A percentile compares a stretch with the other conserved stretches of the same genome.
Conservation (phyloP, 164 flowering plant species). For the Echeveria elegans region DNA sequence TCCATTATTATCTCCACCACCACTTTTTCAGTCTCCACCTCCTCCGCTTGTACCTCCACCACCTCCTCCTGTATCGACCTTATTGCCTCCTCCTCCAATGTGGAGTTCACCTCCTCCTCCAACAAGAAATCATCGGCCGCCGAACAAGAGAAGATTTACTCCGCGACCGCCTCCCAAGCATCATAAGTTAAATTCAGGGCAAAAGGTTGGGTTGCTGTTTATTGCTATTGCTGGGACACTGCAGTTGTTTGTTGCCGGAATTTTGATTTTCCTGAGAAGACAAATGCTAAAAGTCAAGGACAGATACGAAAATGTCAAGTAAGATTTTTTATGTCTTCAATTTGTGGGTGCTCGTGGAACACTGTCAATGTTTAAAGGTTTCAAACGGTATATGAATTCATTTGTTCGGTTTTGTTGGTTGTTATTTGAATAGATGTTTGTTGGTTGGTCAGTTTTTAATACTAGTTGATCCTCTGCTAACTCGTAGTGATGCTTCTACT, state of each 20-base stretch:
- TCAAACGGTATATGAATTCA: neutral
- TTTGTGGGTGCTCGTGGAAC: neutral
- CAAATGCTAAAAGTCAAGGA: slow-evolving; percentile 31
- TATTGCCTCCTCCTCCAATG: slow-evolving; percentile 11
- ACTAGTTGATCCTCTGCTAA: neutral
- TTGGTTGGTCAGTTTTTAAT: neutral
- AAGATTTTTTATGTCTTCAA: neutral
- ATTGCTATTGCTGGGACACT: slow-evolving; percentile 31
- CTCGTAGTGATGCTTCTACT: neutral
- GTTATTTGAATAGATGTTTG: neutral
- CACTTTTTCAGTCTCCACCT: slow-evolving; percentile 11
- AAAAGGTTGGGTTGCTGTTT: slow-evolving; percentile 46
- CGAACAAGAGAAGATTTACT: neutral
- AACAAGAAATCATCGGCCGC: neutral
- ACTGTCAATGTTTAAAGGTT: neutral
- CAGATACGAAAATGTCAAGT: slow-evolving; percentile 15
- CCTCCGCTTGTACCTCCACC: slow-evolving; percentile 4
- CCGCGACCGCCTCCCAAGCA: neutral
- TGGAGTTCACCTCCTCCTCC: slow-evolving; percentile 10
- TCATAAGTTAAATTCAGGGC: slow-evolving; percentile 31
- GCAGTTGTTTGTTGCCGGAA: slow-evolving; percentile 40
- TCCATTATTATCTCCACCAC: neutral
- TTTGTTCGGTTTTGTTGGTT: neutral
- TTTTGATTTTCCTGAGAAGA: slow-evolving; percentile 39
- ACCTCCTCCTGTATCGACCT: neutral